Conservation (phyloP, 177 flowering plant genomes). For the Telopea speciosissima region DNA sequence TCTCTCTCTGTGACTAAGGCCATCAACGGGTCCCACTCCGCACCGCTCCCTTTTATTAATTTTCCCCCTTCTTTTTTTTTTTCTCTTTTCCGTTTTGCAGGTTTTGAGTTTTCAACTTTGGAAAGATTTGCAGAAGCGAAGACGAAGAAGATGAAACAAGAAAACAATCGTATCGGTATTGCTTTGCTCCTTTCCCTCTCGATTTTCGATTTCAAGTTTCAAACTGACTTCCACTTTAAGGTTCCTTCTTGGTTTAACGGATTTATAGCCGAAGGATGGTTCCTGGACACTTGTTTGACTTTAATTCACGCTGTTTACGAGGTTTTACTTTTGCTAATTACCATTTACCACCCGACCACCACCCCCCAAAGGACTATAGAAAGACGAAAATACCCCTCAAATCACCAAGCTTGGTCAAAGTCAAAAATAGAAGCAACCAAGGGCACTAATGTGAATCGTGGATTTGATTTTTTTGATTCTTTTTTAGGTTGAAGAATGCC, state of each 20-base stretch:
- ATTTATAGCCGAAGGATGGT: background rate
- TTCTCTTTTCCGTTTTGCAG: background rate
- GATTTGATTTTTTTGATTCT: no score
- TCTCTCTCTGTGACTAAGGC: background rate
- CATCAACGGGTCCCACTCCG: background rate
- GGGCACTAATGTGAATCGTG: no score
- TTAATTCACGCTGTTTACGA: background rate
- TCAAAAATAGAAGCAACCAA: no score
- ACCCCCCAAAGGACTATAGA: no score
- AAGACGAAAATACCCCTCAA: no score
- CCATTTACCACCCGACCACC: no score
- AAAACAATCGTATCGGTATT: no score
- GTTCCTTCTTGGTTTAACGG: background rate
- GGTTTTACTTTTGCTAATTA: background rate
- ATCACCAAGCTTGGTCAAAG: no score
- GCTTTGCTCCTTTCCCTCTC: no score
- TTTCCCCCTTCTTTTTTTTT: background rate
- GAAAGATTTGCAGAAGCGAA: background rate
- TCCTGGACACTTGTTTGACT: background rate
- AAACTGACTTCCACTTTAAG: background rate
- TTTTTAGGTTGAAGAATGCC: no score
- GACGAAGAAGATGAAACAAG: background rate
- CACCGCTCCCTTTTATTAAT: conserved; percentile 5
- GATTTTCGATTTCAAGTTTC: background rate
- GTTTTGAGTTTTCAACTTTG: background rate